Base-by-base conservation (phyloP, 2,329 filamentous ascomycete species). In the Cryphonectria radicalis region DNA sequence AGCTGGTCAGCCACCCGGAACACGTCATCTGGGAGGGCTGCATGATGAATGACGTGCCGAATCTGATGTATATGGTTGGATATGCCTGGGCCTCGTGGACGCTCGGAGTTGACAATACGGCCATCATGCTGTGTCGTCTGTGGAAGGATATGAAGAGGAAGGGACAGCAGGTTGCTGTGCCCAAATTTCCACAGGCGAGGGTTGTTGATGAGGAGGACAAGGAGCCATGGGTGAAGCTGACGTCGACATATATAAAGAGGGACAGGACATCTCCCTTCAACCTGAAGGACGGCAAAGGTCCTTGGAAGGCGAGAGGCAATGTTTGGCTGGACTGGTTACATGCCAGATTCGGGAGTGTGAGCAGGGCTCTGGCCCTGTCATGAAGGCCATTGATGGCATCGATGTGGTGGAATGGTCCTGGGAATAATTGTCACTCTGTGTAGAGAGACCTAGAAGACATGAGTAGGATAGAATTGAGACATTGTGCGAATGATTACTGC, bases 71-170 rank as follows among this genome's bases (percentile, higher is more conserved):
- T 75, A 82, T 89, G 19, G 81, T 89, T 14, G 90, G 90, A 4
- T 92, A 91, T 78, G 84, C 84, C 40, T 86, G 89, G 57, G 85
- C 85, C 0, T 84, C 86, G 0, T 92, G 90, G 90, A 91, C 89
- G 0, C 81, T 91, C 0, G 89, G 88, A 1, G 85, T 86, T 0
- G 89, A 92, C 71, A 83, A 66, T 14, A 66, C 66, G 46, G 71
- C 71, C 22, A 62, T 69, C 55, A 35, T 59, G 57, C n/a, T 70
- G 32, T 63, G 63, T 43, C 63, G 68, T 50, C 32, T 70, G 57
- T 63, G 43, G 28, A 66, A 63, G 4, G 35, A 67, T n/a, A 67
- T 70, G 64, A 35, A 63, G 57, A 67, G n/a, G 64, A 42, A 25
- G 32, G 63, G 68, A 2, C 32, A 55, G n/a, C 32, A 67, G 43